Evolutionary conservation across 305 asterid genomes (phyloP).

Genomic region (Rubia occidens): DNA sequence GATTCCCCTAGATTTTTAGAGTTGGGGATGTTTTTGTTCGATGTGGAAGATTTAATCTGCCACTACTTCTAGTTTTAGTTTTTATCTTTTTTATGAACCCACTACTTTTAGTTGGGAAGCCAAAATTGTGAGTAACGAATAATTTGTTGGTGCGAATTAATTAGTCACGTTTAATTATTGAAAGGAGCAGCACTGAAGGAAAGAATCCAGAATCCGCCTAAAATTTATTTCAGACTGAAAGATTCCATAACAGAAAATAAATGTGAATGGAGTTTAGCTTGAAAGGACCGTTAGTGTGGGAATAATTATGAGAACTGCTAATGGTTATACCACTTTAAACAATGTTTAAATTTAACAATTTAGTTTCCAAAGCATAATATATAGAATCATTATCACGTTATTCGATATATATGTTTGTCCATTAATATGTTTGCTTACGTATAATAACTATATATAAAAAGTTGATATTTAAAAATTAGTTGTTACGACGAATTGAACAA

Average conservation of each 20-base stretch:
- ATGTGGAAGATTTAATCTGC: neutral
- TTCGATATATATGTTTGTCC: no score
- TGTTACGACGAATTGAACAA: no score
- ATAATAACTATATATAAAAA: no score
- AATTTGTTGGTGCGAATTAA: neutral
- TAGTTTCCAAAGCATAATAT: no score
- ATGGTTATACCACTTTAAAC: neutral
- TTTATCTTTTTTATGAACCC: no score
- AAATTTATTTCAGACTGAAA: neutral
- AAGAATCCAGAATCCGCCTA: neutral
- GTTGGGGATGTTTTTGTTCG: neutral
- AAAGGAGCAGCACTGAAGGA: neutral
- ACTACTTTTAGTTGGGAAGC: neutral
- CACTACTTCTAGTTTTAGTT: neutral
- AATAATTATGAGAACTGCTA: neutral
- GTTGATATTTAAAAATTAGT: no score
- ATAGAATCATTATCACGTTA: no score
- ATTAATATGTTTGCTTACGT: no score
- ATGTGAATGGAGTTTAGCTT: neutral
- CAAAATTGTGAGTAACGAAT: neutral
- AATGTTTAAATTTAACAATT: no score
- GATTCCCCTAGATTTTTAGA: constrained; percentile 1
- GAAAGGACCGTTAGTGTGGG: neutral
- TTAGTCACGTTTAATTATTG: neutral
- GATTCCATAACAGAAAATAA: constrained; percentile 3